phyloP scores from a whole-genome alignment of 306 rosid genomes.

The Gynostemma pentaphyllum region DNA sequence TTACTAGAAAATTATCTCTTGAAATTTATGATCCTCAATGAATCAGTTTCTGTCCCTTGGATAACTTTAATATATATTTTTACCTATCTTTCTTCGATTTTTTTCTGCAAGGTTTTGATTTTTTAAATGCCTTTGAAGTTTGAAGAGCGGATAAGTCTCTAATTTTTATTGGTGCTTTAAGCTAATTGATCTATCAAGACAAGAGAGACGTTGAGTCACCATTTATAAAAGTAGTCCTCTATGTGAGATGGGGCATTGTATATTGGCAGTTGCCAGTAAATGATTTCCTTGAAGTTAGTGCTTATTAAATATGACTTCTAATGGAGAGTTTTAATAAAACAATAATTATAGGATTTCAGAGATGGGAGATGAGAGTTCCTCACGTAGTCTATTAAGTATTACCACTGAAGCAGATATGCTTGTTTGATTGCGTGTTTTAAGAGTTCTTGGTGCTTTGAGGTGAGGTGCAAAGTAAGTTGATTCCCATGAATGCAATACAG shows the following conservation, averaged over 20 bases:
- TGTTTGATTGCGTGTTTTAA: background rate
- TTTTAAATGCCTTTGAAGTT: background rate
- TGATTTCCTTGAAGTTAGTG: background rate
- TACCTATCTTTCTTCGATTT: background rate
- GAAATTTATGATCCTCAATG: background rate
- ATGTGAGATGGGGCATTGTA: background rate
- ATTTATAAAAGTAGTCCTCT: background rate
- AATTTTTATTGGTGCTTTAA: background rate
- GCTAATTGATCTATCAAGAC: background rate
- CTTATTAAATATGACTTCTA: background rate
- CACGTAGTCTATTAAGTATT: background rate
- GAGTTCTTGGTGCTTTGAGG: background rate
- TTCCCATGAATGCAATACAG: background rate
- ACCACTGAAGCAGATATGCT: background rate
- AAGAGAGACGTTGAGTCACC: background rate
- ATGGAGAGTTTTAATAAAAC: background rate
- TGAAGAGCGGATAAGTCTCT: background rate
- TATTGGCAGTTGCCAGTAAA: background rate
- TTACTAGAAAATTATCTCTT: background rate
- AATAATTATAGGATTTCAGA: background rate
- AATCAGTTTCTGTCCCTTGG: constrained; percentile 1
- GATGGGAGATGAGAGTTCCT: background rate
- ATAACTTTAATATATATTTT: background rate
- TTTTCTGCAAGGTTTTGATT: background rate
- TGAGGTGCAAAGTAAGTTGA: background rate